Conservation (phyloP, 345 rosid genomes). For the Aquilaria malaccensis region DNA sequence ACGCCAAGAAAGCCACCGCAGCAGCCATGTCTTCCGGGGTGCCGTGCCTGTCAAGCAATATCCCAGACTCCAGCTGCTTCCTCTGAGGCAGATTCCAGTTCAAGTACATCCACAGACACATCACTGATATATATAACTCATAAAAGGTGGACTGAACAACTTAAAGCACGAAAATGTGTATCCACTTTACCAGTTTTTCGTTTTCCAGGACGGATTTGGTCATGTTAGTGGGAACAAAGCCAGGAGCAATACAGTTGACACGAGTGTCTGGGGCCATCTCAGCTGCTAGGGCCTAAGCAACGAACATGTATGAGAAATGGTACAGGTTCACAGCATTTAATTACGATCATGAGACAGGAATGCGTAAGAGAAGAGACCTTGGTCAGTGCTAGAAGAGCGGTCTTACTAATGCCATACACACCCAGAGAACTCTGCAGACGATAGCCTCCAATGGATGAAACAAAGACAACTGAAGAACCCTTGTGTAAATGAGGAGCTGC, state of each 20-base stretch:
- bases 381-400: conserved; percentile 83
- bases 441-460: conserved; percentile 71
- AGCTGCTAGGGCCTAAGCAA: conserved; percentile 66
- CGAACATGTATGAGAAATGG: background rate
- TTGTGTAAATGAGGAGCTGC: conserved; percentile 67
- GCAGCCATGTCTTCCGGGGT: conserved; percentile 58
- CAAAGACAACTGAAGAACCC: conserved; percentile 71
- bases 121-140: background rate
- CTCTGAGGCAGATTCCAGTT: background rate
- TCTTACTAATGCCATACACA: conserved; percentile 95
- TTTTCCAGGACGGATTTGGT: conserved; percentile 48
- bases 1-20: conserved; percentile 55
- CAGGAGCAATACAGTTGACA: conserved; percentile 82
- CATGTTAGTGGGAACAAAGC: conserved; percentile 83
- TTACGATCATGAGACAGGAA: conserved; percentile 4
- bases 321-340: background rate
- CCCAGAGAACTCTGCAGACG: conserved; percentile 53
- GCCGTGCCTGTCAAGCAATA: conserved; percentile 47
- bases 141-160: background rate
- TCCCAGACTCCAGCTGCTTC: conserved; percentile 20
- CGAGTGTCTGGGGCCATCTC: conserved; percentile 84
- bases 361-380: conserved; percentile 39
- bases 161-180: background rate
- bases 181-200: conserved; percentile 39
- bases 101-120: conserved; percentile 8